Evolutionary conservation across 2,329 filamentous ascomycete species (phyloP).

Genomic region (Aspergillus sp.): DNA sequence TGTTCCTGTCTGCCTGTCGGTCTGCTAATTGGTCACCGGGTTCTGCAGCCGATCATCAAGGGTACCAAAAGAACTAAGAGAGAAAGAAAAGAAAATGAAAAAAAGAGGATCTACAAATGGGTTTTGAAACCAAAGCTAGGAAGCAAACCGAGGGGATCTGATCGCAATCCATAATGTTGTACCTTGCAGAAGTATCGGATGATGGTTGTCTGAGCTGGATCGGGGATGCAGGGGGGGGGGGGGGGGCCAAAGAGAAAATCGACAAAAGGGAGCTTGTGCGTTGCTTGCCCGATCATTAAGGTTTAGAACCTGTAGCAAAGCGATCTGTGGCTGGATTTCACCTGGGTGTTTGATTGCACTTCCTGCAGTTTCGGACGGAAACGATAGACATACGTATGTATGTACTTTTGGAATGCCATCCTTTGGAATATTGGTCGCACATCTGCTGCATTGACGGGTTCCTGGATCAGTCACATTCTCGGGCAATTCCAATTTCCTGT

Average conservation of each 20-base stretch:
- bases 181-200: conserved; percentile 4
- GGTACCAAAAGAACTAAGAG: neutral
- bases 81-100: neutral
- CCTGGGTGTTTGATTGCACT: neutral
- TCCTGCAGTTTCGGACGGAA: neutral
- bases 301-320: conserved; percentile 6
- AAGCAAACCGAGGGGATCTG: conserved; percentile 1
- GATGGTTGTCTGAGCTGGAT: conserved; percentile 3
- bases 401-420: neutral
- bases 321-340: neutral
- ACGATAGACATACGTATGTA: too few relatives aligned
- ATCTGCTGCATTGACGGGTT: neutral
- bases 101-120: conserved; percentile 1
- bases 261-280: neutral
- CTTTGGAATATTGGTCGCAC: neutral
- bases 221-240: neutral
- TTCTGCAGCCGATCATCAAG: neutral
- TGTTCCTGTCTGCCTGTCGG: neutral
- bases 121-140: conserved; percentile 6
- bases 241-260: neutral
- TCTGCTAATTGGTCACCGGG: neutral
- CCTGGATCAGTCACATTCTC: conserved; percentile 5
- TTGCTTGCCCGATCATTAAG: conserved; percentile 1
- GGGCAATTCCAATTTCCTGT: neutral
- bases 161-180: conserved; percentile 1